Evolutionary conservation across 2,329 filamentous ascomycete genomes (phyloP).

Genomic region (Aspergillus ochraceus): DNA sequence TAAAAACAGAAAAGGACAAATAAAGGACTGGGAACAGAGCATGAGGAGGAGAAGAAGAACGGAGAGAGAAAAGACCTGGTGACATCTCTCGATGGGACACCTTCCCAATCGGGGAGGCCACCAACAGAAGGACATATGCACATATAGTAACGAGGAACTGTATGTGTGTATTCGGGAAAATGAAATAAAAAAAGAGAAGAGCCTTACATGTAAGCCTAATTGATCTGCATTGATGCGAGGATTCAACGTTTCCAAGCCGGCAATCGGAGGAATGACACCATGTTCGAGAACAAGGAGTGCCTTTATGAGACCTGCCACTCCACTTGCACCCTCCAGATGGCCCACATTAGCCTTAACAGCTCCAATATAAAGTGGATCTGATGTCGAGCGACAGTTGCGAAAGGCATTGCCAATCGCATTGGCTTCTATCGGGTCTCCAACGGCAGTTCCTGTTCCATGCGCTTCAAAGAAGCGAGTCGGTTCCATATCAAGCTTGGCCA

Average conservation of each 20-base stretch:
- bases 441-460: not conserved
- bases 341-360: slow-evolving; percentile 38
- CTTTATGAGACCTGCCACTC: slow-evolving; percentile 53
- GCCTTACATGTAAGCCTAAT: not conserved
- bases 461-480: slow-evolving; percentile 1
- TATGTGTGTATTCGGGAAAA: too few species aligned
- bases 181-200: too few species aligned
- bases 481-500: not conserved
- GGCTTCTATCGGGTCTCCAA: not conserved
- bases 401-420: slow-evolving; percentile 1
- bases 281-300: slow-evolving; percentile 65
- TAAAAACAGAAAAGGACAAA: too few species aligned
- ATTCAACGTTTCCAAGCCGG: slow-evolving; percentile 58
- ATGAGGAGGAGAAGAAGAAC: too few species aligned
- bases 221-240: not conserved
- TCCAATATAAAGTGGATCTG: slow-evolving; percentile 25
- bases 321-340: slow-evolving; percentile 46
- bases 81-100: too few species aligned
- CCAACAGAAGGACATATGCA: too few species aligned
- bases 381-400: slow-evolving; percentile 4
- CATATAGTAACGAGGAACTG: too few species aligned
- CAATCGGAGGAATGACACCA: slow-evolving; percentile 63
- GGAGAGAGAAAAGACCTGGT: too few species aligned
- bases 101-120: too few species aligned
- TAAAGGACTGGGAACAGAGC: too few species aligned